Evolutionary conservation across 441 rosid species (phyloP), one percentile per base, ranked within the genome.

Genomic region (California macrophylla): DNA sequence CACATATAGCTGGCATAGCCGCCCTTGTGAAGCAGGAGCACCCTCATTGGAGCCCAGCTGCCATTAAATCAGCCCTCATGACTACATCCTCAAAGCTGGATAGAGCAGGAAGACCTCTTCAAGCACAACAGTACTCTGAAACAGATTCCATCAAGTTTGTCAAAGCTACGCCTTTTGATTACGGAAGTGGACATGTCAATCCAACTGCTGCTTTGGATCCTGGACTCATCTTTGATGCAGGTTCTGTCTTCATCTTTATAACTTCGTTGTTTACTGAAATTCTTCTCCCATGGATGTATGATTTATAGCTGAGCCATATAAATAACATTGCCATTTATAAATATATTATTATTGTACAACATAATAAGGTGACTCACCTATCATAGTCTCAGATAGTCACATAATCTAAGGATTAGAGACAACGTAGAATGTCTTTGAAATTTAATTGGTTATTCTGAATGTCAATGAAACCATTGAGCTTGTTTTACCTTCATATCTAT

Each of bases 1-100:
- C 99, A 1, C 98, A 94, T 79, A 94, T 94, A 65, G 93, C 98
- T 0, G 98, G 98, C 36, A 94, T 94, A 74, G 98, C 98, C 74
- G 98, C 98, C 66, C 90, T 94, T 52, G 82, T 94, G 75, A 94
- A 94, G 82, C 98, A 90, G 83, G 85, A 87, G 75, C 92, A 91
- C 76, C 97, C 94, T 74, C 81, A 77, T 67, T 94, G 98, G 98
- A 89, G 97, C 72, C 98, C 98, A 72, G 93, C 98, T 58, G 95
- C 97, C 45, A 90, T 93, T 56, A 93, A 94, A 72, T 94, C 98
- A 65, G 88, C 98, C 66, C 76, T 94, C 82, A 84, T 91, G 98
- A 94, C 97, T 1, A 91, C 98, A 21, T 78, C 98, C 64, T 78
- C 96, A 26, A 85, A 73, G 65, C 70, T 93, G 28, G 97, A 91